phyloP scores from a whole-genome alignment of 2,329 filamentous ascomycete species.

The Samsoniella hepiali region DNA sequence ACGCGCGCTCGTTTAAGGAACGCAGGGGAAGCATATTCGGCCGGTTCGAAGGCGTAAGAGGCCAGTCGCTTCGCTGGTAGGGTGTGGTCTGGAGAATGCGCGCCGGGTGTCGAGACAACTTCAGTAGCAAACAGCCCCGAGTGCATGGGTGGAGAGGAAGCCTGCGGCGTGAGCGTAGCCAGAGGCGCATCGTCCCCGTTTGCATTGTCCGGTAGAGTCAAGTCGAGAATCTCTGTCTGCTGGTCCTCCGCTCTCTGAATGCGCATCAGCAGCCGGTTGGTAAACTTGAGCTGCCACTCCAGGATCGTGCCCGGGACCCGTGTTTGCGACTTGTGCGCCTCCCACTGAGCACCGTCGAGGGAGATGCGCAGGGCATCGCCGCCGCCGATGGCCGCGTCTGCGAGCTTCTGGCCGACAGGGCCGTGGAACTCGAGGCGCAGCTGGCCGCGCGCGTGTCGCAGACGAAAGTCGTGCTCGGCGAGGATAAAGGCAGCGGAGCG shows the following conservation, averaged over 20 bases:
- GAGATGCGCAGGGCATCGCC: slow-evolving; percentile 71
- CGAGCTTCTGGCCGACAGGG: slow-evolving; percentile 65
- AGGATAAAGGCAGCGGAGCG: slow-evolving; percentile 74
- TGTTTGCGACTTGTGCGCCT: slow-evolving; percentile 47
- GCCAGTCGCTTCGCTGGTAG: slow-evolving; percentile 34
- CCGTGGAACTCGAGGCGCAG: slow-evolving; percentile 74
- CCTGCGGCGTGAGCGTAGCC: slow-evolving; percentile 22
- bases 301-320: slow-evolving; percentile 49
- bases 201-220: slow-evolving; percentile 38
- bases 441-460: slow-evolving; percentile 74
- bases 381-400: slow-evolving; percentile 66
- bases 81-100: slow-evolving; percentile 22
- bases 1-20: slow-evolving; percentile 70
- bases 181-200: slow-evolving; percentile 23
- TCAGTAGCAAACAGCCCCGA: slow-evolving; percentile 18
- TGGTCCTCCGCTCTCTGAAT: slow-evolving; percentile 41
- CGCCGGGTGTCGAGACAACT: slow-evolving; percentile 20
- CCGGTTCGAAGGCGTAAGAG: slow-evolving; percentile 36
- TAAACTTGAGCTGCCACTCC: slow-evolving; percentile 59
- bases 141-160: slow-evolving; percentile 12
- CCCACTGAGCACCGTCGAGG: slow-evolving; percentile 67
- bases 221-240: slow-evolving; percentile 47
- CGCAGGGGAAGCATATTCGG: slow-evolving; percentile 72
- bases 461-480: slow-evolving; percentile 78
- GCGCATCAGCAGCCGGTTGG: slow-evolving; percentile 46